Evolutionary conservation across 495 filamentous ascomycete genomes (phyloP).

Genomic region (Tirmania nivea): DNA sequence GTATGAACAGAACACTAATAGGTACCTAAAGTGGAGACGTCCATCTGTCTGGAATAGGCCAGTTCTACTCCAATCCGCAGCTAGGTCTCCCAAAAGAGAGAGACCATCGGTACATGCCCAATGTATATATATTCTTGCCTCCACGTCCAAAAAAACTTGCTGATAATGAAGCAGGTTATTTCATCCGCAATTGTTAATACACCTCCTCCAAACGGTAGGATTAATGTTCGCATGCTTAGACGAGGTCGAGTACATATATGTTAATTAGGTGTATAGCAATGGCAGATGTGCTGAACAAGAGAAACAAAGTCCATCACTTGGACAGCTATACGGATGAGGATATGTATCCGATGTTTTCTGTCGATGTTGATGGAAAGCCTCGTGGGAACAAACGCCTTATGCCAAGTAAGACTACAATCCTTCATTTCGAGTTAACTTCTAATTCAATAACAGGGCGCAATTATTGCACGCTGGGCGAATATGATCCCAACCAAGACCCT

Average conservation of each 20-base stretch:
- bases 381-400: constrained; percentile 84
- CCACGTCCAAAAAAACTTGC: constrained; percentile 30
- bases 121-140: constrained; percentile 4
- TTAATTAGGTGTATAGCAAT: constrained; percentile 28
- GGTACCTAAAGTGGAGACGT: constrained; percentile 48
- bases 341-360: constrained; percentile 78
- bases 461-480: constrained; percentile 13
- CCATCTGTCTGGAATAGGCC: constrained; percentile 74
- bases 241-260: neutral
- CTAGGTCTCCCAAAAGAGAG: constrained; percentile 55
- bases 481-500: constrained; percentile 1
- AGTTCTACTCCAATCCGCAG: constrained; percentile 79
- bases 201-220: constrained; percentile 49
- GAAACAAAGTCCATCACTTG: constrained; percentile 82
- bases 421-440: neutral
- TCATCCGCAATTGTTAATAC: constrained; percentile 83
- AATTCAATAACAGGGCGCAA: constrained; percentile 12
- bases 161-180: constrained; percentile 54
- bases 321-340: constrained; percentile 73
- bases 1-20: no score
- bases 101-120: constrained; percentile 84
- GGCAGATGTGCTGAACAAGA: constrained; percentile 76
- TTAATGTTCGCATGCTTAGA: neutral
- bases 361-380: constrained; percentile 69
- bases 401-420: constrained; percentile 32